Evolutionary conservation across 108 stramenopile species (phyloP).

Genomic region (Cyclotella atomus): DNA sequence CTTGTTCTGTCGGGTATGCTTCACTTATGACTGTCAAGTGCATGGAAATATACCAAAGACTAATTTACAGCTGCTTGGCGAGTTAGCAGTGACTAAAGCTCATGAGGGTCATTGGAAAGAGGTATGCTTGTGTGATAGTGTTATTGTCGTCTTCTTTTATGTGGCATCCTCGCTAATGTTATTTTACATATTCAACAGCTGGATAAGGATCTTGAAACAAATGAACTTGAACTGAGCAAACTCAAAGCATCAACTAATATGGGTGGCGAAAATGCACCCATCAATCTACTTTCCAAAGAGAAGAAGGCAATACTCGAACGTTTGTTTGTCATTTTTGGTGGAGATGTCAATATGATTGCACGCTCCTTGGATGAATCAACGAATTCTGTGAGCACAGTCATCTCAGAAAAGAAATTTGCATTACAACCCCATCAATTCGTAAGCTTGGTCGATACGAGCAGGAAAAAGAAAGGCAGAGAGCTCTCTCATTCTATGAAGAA

Average conservation of each 20-base stretch:
- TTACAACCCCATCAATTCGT: constrained; percentile 28
- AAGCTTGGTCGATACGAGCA: constrained; percentile 14
- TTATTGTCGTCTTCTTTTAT: background rate
- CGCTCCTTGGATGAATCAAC: constrained; percentile 27
- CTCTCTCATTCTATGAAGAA: constrained; percentile 41
- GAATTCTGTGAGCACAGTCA: constrained; percentile 23
- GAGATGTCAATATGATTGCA: constrained; percentile 53
- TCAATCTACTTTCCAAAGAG: constrained; percentile 23
- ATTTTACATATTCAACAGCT: constrained; percentile 3
- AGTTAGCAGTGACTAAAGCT: constrained; percentile 53
- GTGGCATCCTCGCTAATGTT: too few species aligned
- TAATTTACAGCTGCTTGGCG: constrained; percentile 42
- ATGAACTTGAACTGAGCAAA: background rate
- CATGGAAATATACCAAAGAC: constrained; percentile 57
- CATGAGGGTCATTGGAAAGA: constrained; percentile 58
- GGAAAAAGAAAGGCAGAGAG: constrained; percentile 35
- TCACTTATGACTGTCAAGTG: constrained; percentile 68
- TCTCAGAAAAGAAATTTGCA: constrained; percentile 13
- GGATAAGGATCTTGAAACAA: constrained; percentile 9
- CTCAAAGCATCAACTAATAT: too few species aligned
- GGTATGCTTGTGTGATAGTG: background rate
- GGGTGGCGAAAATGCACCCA: constrained; percentile 1
- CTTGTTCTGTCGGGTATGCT: constrained; percentile 74
- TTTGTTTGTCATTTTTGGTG: constrained; percentile 49
- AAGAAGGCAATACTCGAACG: constrained; percentile 53